Evolutionary conservation across 1,139 yeast species (phyloP).

Genomic region (Pichia sp.): DNA sequence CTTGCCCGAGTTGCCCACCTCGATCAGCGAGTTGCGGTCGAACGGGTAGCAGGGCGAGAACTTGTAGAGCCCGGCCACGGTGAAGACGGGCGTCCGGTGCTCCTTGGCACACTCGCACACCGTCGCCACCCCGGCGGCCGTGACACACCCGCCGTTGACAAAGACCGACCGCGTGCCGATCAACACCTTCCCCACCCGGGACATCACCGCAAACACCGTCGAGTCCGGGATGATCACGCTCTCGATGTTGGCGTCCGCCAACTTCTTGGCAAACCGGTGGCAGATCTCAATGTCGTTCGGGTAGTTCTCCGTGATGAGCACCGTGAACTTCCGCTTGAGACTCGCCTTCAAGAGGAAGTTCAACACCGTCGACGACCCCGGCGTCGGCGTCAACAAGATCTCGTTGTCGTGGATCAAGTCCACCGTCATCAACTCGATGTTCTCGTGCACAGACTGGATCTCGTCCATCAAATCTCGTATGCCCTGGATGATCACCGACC

Average conservation of each 20-base stretch:
- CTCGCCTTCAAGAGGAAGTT: slow-evolving; percentile 85
- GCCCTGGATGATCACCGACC: slow-evolving; percentile 90
- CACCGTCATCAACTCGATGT: slow-evolving; percentile 82
- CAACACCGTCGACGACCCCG: slow-evolving; percentile 83
- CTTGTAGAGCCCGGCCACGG: slow-evolving; percentile 91
- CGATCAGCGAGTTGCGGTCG: slow-evolving; percentile 81
- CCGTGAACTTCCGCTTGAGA: slow-evolving; percentile 85
- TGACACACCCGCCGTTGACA: slow-evolving; percentile 93
- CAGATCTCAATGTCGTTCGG: slow-evolving; percentile 80
- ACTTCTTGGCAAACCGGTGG: slow-evolving; percentile 71
- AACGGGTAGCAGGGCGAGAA: slow-evolving; percentile 92
- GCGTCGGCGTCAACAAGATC: slow-evolving; percentile 86
- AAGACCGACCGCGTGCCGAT: slow-evolving; percentile 86
- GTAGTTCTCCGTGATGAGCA: slow-evolving; percentile 84
- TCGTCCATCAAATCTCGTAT: slow-evolving; percentile 92
- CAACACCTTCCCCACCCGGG: slow-evolving; percentile 93
- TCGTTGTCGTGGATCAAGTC: slow-evolving; percentile 96
- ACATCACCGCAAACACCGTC: slow-evolving; percentile 92
- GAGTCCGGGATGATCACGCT: slow-evolving; percentile 91
- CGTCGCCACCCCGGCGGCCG: slow-evolving; percentile 85
- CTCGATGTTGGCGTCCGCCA: slow-evolving; percentile 83
- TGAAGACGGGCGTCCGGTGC: slow-evolving; percentile 90
- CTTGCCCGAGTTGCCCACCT: slow-evolving; percentile 89
- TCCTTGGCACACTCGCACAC: slow-evolving; percentile 96
- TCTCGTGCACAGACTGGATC: slow-evolving; percentile 83